Evolutionary conservation across 495 filamentous ascomycete species (phyloP).

Genomic region (Annulohypoxylon maeteangense): DNA sequence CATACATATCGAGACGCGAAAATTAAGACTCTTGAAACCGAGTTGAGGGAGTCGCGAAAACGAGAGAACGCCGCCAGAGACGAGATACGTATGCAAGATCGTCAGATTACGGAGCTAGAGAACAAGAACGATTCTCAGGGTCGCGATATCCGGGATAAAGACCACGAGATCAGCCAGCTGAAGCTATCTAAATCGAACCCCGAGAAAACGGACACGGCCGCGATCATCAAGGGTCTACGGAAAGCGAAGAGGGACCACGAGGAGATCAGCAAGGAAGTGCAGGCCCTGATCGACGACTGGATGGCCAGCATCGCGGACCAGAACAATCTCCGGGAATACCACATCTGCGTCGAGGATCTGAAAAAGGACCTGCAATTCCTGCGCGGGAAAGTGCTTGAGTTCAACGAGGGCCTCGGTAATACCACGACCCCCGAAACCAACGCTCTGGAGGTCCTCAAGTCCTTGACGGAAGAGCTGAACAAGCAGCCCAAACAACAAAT

Average conservation of each 20-base stretch:
- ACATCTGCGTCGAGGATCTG: neutral
- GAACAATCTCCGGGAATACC: slow-evolving; percentile 9
- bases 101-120: no score
- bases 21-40: neutral
- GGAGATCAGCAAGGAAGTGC: neutral
- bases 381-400: neutral
- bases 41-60: neutral
- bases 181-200: neutral
- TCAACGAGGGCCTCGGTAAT: neutral
- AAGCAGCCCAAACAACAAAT: neutral
- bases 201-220: neutral
- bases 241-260: neutral
- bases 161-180: neutral
- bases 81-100: neutral
- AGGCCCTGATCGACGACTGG: slow-evolving; percentile 3
- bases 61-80: neutral
- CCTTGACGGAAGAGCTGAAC: neutral
- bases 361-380: neutral
- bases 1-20: neutral
- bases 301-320: neutral
- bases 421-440: neutral
- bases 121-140: no score
- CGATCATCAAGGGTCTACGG: slow-evolving; percentile 10
- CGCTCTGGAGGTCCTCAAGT: slow-evolving; percentile 1
- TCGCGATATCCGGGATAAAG: no score